Conservation (phyloP, 2,329 filamentous ascomycete genomes). For the Claviceps pusilla region DNA sequence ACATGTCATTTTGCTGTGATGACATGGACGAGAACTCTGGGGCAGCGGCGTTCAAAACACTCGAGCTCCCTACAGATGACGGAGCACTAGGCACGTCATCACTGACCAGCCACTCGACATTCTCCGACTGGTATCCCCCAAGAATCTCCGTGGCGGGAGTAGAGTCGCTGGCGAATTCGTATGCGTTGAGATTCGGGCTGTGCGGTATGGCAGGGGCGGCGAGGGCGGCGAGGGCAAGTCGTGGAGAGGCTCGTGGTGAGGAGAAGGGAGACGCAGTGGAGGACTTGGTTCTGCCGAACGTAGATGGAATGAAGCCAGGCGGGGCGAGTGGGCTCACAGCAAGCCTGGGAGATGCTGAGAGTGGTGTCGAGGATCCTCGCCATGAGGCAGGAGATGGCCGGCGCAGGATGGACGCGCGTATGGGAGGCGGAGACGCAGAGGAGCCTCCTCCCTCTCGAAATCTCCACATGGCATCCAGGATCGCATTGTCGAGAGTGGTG, state of each 20-base stretch:
- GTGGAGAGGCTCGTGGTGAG: constrained; percentile 82
- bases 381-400: constrained; percentile 86
- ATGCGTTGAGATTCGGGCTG: constrained; percentile 84
- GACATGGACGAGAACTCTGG: constrained; percentile 55
- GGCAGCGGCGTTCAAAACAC: constrained; percentile 61
- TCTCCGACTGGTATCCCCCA: constrained; percentile 82
- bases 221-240: constrained; percentile 78
- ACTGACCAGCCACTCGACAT: constrained; percentile 93
- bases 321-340: constrained; percentile 72
- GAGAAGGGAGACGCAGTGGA: constrained; percentile 79
- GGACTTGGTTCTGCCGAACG: constrained; percentile 59
- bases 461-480: constrained; percentile 82
- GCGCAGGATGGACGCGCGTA: constrained; percentile 78
- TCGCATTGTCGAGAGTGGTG: constrained; percentile 68
- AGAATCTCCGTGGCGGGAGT: constrained; percentile 73
- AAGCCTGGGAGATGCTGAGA: constrained; percentile 68
- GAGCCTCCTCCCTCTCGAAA: constrained; percentile 52
- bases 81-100: constrained; percentile 70
- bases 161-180: constrained; percentile 76
- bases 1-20: constrained; percentile 72
- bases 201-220: constrained; percentile 54
- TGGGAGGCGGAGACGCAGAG: constrained; percentile 63
- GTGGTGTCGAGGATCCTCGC: constrained; percentile 69
- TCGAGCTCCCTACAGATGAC: constrained; percentile 55
- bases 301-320: constrained; percentile 66